Base-by-base conservation (phyloP, 1,139 yeast genomes). In the Kurtzmaniella quercitrusa region DNA sequence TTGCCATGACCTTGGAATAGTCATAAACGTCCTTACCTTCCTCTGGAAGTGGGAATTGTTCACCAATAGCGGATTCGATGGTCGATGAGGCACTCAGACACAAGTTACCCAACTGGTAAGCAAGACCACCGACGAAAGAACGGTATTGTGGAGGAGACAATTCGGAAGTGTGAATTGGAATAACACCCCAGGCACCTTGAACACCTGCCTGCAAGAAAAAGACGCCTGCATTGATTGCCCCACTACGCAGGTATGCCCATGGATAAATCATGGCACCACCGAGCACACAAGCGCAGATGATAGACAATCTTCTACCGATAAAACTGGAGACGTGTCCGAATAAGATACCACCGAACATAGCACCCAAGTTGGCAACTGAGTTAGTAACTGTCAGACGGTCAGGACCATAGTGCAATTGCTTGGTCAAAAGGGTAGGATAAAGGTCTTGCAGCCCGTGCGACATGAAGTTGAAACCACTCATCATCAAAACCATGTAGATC, bases 131-230 rank as follows among this genome's bases (percentile, higher is more conserved):
- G 42, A 84, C 82, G 52, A 85, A 81, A 2, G 91, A 73, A 60
- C 86, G 75, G 65, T 82, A 83, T 52, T 83, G 82, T 19, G 91
- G 93, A 37, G 79, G 81, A n/a, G 93, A 77, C 50, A 87, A 72
- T 63, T 86, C 95, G 2, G 87, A 73, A 42, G 86, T 69, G 61
- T 85, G 89, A 50, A 85, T 78, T 44, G 95, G 95, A 51, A 85
- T 75, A 39, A 85, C 86, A 53, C 95, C 94, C 90, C 95, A 88
- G 15, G 89, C 85, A 51, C 95, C 95, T 64, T 86, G 95, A 41
- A 87, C 93, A 52, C 81, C 81, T 56, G 82, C 80, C 63, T 88
- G 95, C 54, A 87, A 65, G 68, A 84, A 85, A 64, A 86, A 87
- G 1, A 74, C 93, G 46, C 87, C 85, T 6, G 93, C 94, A 56